Conservation (phyloP, 1,139 yeast species). For the Geotrichum cucujoidarum region DNA sequence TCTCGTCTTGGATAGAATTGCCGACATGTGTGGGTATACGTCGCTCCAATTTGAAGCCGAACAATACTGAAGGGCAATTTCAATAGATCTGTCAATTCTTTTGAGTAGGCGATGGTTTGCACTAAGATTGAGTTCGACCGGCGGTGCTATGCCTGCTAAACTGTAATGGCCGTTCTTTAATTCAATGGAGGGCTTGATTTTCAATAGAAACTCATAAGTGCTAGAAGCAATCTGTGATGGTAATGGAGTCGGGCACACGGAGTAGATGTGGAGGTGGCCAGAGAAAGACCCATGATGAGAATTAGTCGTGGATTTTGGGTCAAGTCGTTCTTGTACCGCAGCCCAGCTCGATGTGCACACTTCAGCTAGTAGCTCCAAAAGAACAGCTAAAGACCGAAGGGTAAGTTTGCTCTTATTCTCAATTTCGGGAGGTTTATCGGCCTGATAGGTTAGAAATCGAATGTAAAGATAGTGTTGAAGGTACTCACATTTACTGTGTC, state of each 20-base stretch:
- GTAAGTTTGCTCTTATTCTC: conserved; percentile 10
- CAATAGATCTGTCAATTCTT: conserved; percentile 47
- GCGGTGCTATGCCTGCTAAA: conserved; percentile 4
- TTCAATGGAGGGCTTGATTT: conserved; percentile 18
- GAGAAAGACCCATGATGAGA: conserved; percentile 3
- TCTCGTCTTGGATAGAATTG: conserved; percentile 14
- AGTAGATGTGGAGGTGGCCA: conserved; percentile 10
- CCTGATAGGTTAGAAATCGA: conserved; percentile 1
- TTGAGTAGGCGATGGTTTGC: conserved; percentile 24
- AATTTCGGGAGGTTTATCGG: conserved; percentile 10
- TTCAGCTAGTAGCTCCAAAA: conserved; percentile 13
- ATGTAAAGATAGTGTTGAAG: neutral
- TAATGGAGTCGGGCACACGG: conserved; percentile 14
- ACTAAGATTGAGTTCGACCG: neutral
- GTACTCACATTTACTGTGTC: conserved; percentile 17
- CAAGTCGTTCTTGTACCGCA: conserved; percentile 7
- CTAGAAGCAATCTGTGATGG: conserved; percentile 19
- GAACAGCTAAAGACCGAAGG: conserved; percentile 13
- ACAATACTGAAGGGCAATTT: conserved; percentile 45
- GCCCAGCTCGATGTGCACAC: conserved; percentile 16
- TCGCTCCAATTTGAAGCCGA: conserved; percentile 54
- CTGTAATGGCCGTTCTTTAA: conserved; percentile 12
- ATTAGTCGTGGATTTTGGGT: conserved; percentile 6
- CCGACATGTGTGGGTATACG: conserved; percentile 22
- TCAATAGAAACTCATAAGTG: conserved; percentile 18